Conservation (phyloP, 108 stramenopile species). For the Seminavis robusta region DNA sequence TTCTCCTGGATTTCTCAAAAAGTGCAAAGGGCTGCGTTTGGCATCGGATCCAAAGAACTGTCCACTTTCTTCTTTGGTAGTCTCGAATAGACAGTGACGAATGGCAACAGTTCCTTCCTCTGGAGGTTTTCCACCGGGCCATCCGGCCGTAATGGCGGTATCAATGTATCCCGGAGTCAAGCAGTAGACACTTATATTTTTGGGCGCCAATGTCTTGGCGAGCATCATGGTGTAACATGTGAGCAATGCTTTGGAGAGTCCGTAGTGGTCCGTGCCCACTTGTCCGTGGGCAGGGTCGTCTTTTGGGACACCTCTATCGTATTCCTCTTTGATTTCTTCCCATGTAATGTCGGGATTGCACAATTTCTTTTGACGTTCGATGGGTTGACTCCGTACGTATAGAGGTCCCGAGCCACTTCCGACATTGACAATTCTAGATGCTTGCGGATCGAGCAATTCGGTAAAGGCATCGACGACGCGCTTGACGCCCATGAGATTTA, state of each 20-base stretch:
- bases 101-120: slow-evolving; percentile 46
- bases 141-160: slow-evolving; percentile 51
- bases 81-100: slow-evolving; percentile 31
- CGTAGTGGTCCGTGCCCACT: slow-evolving; percentile 31
- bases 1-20: slow-evolving; percentile 64
- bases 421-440: slow-evolving; percentile 61
- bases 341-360: slow-evolving; percentile 13
- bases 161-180: slow-evolving; percentile 66
- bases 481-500: slow-evolving; percentile 51
- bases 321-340: slow-evolving; percentile 34
- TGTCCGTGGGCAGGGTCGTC: too few relatives aligned
- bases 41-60: slow-evolving; percentile 68
- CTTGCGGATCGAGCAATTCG: slow-evolving; percentile 25
- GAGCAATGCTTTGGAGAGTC: slow-evolving; percentile 52
- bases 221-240: slow-evolving; percentile 48
- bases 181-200: slow-evolving; percentile 39
- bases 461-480: slow-evolving; percentile 56
- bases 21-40: slow-evolving; percentile 50
- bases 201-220: slow-evolving; percentile 31
- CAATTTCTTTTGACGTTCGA: slow-evolving; percentile 14
- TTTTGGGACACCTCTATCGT: slow-evolving; percentile 5
- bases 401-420: slow-evolving; percentile 53
- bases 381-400: slow-evolving; percentile 12
- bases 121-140: slow-evolving; percentile 46
- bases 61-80: slow-evolving; percentile 32